Conservation (phyloP, 2,329 filamentous ascomycete species). For the Diaporthe vaccinii region DNA sequence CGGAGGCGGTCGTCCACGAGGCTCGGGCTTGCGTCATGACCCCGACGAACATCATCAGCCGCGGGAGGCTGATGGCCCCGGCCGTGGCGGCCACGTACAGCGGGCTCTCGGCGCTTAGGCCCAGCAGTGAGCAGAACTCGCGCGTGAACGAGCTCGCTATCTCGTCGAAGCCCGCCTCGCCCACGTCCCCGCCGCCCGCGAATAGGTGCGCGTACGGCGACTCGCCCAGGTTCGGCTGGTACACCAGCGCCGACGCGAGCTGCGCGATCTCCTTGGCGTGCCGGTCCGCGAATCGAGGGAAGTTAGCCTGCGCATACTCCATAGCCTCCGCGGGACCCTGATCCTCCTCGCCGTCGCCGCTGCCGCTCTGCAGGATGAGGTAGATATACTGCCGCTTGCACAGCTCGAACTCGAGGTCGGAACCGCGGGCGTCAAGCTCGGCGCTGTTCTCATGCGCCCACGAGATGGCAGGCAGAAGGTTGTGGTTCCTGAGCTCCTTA, state of each 20-base stretch:
- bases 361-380: slow-evolving; percentile 81
- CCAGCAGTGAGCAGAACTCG: slow-evolving; percentile 93
- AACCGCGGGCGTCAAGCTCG: slow-evolving; percentile 83
- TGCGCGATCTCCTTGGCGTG: slow-evolving; percentile 86
- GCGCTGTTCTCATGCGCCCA: slow-evolving; percentile 84
- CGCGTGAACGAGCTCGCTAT: slow-evolving; percentile 89
- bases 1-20: slow-evolving; percentile 93
- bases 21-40: slow-evolving; percentile 92
- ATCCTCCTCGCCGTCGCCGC: slow-evolving; percentile 67
- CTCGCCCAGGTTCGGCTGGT: slow-evolving; percentile 76
- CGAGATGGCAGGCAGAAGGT: slow-evolving; percentile 85
- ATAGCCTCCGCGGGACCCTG: slow-evolving; percentile 74
- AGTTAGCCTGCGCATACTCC: slow-evolving; percentile 81
- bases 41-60: slow-evolving; percentile 86
- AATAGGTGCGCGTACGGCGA: slow-evolving; percentile 89
- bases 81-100: slow-evolving; percentile 94
- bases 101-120: slow-evolving; percentile 90
- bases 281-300: slow-evolving; percentile 79
- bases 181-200: slow-evolving; percentile 67
- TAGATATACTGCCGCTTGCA: slow-evolving; percentile 91
- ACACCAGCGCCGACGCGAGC: slow-evolving; percentile 85
- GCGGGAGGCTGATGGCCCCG: slow-evolving; percentile 90
- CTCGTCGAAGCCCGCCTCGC: slow-evolving; percentile 73
- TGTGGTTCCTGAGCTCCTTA: slow-evolving; percentile 78
- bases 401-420: slow-evolving; percentile 95